These are phyloP conservation scores for Hanseniaspora thailandica DNA, from an alignment of 805 yeast species.

Conservation along the genomic window DNA sequence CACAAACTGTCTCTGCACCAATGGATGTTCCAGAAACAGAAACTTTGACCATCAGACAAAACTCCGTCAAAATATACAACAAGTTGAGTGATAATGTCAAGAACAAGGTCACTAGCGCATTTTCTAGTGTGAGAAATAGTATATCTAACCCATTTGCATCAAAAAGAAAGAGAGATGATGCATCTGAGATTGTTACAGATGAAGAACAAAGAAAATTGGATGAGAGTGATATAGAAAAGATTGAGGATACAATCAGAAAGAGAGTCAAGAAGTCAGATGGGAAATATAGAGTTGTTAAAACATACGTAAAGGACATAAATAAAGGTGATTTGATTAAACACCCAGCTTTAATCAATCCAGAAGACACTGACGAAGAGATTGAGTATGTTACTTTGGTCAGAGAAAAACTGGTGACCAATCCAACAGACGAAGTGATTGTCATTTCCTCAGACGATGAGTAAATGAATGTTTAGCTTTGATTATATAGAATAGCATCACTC, in stretches of 20 bases:
- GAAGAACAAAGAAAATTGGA: neutral
- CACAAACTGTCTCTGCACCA: neutral
- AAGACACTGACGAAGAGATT: neutral
- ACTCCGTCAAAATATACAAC: neutral
- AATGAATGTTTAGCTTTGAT: neutral
- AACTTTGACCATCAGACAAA: neutral
- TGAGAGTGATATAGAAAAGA: neutral
- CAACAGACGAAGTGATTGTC: conserved; percentile 12
- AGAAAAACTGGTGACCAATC: conserved; percentile 6
- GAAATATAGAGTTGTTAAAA: conserved; percentile 11
- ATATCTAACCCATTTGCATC: neutral
- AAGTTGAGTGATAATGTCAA: neutral
- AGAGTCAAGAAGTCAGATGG: conserved; percentile 8
- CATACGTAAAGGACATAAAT: conserved; percentile 2
- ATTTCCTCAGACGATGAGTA: conserved; percentile 9
- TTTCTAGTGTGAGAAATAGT: neutral
- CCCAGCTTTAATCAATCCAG: neutral
- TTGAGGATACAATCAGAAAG: conserved; percentile 1
- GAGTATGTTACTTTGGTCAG: neutral
- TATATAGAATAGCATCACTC: neutral
- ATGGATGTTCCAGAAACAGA: conserved; percentile 2
- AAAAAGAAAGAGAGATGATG: neutral
- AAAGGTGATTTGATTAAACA: conserved; percentile 1
- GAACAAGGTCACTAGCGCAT: neutral
- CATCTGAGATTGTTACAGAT: neutral